Conservation (phyloP, 805 yeast species). For the Lachancea dasiensis region DNA sequence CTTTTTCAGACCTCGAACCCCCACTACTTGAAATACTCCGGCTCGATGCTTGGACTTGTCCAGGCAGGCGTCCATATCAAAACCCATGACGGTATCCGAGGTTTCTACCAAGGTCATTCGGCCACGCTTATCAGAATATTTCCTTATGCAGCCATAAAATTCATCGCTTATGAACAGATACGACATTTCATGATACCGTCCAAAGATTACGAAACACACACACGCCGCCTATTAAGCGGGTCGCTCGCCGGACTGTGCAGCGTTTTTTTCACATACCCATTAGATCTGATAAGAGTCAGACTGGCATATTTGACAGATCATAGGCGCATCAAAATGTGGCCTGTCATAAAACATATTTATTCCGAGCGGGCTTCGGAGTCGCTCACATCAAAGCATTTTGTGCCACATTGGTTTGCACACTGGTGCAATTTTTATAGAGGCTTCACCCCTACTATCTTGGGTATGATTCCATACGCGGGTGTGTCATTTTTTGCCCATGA, state of each 20-base stretch:
- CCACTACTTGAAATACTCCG: conserved; percentile 71
- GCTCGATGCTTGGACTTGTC: conserved; percentile 70
- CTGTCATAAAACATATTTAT: conserved; percentile 28
- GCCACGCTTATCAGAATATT: conserved; percentile 87
- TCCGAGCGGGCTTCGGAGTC: conserved; percentile 30
- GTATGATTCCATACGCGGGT: conserved; percentile 98
- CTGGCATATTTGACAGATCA: conserved; percentile 77
- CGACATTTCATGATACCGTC: conserved; percentile 73
- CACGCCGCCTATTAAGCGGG: conserved; percentile 79
- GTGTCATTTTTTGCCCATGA: conserved; percentile 95
- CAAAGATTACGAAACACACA: conserved; percentile 68
- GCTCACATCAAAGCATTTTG: conserved; percentile 32
- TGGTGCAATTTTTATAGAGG: conserved; percentile 82
- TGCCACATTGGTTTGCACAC: conserved; percentile 32
- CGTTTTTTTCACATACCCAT: conserved; percentile 85
- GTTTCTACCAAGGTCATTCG: conserved; percentile 92
- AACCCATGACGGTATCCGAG: conserved; percentile 62
- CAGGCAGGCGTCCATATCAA: conserved; percentile 67
- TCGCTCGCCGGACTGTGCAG: conserved; percentile 83
- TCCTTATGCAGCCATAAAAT: conserved; percentile 96
- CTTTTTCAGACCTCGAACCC: conserved; percentile 94
- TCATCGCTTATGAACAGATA: conserved; percentile 92
- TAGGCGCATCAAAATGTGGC: conserved; percentile 24
- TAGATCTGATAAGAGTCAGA: conserved; percentile 85
- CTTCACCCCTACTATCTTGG: conserved; percentile 85